A percentile compares a stretch with the other conserved stretches of the same genome.
These are phyloP conservation scores for Neurospora sp. DNA, from an alignment of 495 filamentous ascomycete genomes.

Conservation along the genomic window DNA sequence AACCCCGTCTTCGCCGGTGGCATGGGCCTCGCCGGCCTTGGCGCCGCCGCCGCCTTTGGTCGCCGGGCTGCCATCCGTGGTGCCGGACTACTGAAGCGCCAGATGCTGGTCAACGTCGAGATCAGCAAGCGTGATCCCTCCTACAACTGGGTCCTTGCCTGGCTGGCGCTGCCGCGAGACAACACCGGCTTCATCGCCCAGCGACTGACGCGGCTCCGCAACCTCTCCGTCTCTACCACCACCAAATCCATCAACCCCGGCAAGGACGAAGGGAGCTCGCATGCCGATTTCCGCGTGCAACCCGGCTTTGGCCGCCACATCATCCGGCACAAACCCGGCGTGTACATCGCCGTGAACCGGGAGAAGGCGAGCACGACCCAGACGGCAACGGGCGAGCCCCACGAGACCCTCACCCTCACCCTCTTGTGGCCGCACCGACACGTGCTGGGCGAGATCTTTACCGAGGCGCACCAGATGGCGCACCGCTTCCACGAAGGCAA, in stretches of 20 bases:
- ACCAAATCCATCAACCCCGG: conserved; percentile 49
- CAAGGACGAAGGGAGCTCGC: conserved; percentile 54
- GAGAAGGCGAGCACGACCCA: conserved; percentile 66
- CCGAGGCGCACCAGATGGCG: conserved; percentile 71
- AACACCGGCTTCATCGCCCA: conserved; percentile 34
- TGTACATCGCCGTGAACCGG: conserved; percentile 73
- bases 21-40: conserved; percentile 80
- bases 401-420: conserved; percentile 89
- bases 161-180: conserved; percentile 77
- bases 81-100: conserved; percentile 61
- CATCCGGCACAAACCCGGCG: conserved; percentile 69
- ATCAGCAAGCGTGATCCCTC: conserved; percentile 88
- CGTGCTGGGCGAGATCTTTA: conserved; percentile 77
- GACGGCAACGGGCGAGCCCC: conserved; percentile 71
- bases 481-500: conserved; percentile 77
- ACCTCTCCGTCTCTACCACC: conserved; percentile 39
- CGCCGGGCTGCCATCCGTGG: conserved; percentile 62
- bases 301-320: conserved; percentile 84
- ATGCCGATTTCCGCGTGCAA: conserved; percentile 76
- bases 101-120: conserved; percentile 89
- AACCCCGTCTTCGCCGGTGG: conserved; percentile 52
- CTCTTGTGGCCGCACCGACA: conserved; percentile 80
- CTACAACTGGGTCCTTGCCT: conserved; percentile 87
- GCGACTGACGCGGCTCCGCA: conserved; percentile 40
- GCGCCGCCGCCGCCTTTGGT: conserved; percentile 62